Conservation (phyloP, 2,329 filamentous ascomycete genomes). For the Cladosporium sp. region DNA sequence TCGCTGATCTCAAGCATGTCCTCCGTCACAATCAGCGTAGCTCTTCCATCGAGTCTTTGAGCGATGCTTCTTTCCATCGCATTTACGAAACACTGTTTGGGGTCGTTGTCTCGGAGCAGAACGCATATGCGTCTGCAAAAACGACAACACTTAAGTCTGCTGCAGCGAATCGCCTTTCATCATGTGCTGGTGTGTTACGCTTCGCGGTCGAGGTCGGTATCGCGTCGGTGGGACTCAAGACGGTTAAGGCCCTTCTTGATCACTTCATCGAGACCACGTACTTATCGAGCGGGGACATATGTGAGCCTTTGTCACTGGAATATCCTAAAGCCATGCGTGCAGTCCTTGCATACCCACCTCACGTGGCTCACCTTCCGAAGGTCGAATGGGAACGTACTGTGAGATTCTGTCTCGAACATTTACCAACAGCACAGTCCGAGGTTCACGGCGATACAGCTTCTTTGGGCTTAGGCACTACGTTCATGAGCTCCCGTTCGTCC, state of each 20-base stretch:
- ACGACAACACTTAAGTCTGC: slow-evolving; percentile 35
- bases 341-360: slow-evolving; percentile 68
- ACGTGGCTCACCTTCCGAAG: slow-evolving; percentile 72
- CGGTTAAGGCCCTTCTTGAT: slow-evolving; percentile 71
- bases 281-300: slow-evolving; percentile 60
- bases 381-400: slow-evolving; percentile 60
- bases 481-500: slow-evolving; percentile 8
- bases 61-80: slow-evolving; percentile 74
- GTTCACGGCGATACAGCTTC: slow-evolving; percentile 17
- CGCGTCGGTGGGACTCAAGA: slow-evolving; percentile 67
- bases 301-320: slow-evolving; percentile 66
- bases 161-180: slow-evolving; percentile 56
- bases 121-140: slow-evolving; percentile 54
- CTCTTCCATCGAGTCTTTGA: slow-evolving; percentile 46
- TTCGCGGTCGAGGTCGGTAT: slow-evolving; percentile 67
- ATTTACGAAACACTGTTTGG: slow-evolving; percentile 79
- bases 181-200: slow-evolving; percentile 68
- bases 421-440: slow-evolving; percentile 37
- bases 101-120: slow-evolving; percentile 64
- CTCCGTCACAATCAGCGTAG: slow-evolving; percentile 50
- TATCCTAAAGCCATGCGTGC: slow-evolving; percentile 73
- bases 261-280: slow-evolving; percentile 67
- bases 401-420: slow-evolving; percentile 65
- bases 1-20: slow-evolving; percentile 54
- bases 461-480: slow-evolving; percentile 2